Conservation (phyloP, 2,329 filamentous ascomycete genomes). For the Tolypocladium ophioglossoides region DNA sequence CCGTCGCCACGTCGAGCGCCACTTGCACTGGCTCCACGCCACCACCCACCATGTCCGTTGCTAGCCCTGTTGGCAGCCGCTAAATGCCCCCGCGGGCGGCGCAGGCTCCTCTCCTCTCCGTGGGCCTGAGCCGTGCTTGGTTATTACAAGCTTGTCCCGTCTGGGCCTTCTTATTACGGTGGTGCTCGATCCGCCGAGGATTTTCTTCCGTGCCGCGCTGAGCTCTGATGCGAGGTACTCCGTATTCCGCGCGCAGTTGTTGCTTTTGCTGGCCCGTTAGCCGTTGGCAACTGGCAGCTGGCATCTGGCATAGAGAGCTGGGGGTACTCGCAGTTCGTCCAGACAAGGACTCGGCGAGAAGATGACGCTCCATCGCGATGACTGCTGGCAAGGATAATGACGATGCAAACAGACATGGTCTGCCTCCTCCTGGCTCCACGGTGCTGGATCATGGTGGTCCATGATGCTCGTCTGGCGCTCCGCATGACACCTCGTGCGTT, state of each 20-base stretch:
- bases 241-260: not conserved
- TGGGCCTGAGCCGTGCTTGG: not conserved
- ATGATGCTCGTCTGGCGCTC: not conserved
- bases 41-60: not conserved
- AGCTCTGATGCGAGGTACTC: too few species aligned
- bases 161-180: not conserved
- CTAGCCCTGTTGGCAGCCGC: not conserved
- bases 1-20: conserved; percentile 2
- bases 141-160: not conserved
- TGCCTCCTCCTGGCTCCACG: not conserved
- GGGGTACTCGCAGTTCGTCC: not conserved
- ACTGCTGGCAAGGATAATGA: not conserved
- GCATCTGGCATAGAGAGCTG: not conserved
- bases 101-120: not conserved
- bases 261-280: not conserved
- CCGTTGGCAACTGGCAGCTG: not conserved
- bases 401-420: too few species aligned
- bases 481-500: not conserved
- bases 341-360: too few species aligned
- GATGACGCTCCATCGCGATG: too few species aligned
- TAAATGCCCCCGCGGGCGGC: too few species aligned
- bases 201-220: not conserved
- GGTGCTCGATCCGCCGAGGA: not conserved
- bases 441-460: not conserved
- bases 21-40: conserved; percentile 1